Conservation (phyloP, 495 filamentous ascomycete genomes). For the Penicillium arizonense region DNA sequence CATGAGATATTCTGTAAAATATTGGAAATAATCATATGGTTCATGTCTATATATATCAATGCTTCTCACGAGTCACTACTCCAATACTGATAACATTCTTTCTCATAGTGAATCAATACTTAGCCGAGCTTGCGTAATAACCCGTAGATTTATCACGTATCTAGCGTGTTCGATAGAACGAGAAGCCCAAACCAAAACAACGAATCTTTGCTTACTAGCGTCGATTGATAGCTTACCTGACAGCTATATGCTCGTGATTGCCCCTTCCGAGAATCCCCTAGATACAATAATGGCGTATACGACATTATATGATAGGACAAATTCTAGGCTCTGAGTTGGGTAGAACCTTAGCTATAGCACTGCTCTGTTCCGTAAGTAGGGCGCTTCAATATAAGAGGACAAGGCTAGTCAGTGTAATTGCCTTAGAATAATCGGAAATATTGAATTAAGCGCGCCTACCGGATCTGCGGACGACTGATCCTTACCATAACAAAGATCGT, state of each 20-base stretch:
- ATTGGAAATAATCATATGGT: background rate
- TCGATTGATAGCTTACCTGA: too few species aligned
- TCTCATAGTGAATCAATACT: too few species aligned
- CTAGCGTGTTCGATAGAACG: too few species aligned
- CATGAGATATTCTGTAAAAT: background rate
- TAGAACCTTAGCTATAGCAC: background rate
- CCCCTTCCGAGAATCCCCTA: background rate
- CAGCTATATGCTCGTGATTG: background rate
- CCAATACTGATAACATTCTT: too few species aligned
- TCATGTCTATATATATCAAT: too few species aligned
- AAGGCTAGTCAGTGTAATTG: background rate
- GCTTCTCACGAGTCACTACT: too few species aligned
- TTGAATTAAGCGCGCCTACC: slow-evolving; percentile 2
- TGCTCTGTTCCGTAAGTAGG: slow-evolving; percentile 2
- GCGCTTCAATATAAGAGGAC: background rate
- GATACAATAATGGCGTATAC: slow-evolving; percentile 4
- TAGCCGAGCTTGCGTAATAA: too few species aligned
- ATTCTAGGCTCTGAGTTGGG: background rate
- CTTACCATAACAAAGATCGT: slow-evolving; percentile 34
- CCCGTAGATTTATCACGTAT: too few species aligned
- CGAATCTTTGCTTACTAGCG: too few species aligned
- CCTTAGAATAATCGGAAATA: slow-evolving; percentile 8
- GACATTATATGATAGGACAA: background rate
- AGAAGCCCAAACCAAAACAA: too few species aligned
- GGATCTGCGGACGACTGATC: slow-evolving; percentile 30